Evolutionary conservation across 2,329 filamentous ascomycete species (phyloP).

Genomic region (Xylaria multiplex): DNA sequence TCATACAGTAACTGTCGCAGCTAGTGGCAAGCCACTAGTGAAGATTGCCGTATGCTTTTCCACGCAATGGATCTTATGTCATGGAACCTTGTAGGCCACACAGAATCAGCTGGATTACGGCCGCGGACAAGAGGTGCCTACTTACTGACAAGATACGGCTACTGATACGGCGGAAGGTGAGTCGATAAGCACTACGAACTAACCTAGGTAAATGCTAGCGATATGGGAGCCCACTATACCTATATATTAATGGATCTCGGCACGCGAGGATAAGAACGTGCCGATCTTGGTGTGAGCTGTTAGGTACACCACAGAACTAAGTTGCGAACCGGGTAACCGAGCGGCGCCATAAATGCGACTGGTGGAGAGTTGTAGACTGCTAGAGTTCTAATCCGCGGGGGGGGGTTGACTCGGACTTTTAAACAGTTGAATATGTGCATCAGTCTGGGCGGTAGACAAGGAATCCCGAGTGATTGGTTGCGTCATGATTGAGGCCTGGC

Average conservation of each 20-base stretch:
- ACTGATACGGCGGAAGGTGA: slow-evolving; percentile 2
- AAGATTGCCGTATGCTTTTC: not conserved
- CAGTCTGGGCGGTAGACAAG: not conserved
- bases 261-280: too few relatives aligned
- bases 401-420: slow-evolving; percentile 1
- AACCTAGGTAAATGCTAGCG: not conserved
- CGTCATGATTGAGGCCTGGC: not conserved
- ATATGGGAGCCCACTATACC: not conserved
- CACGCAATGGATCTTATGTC: not conserved
- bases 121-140: not conserved
- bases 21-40: not conserved
- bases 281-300: too few relatives aligned
- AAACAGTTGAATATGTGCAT: slow-evolving; percentile 5
- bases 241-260: too few relatives aligned
- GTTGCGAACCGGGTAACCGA: too few relatives aligned
- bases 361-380: slow-evolving; percentile 1
- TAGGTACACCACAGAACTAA: too few relatives aligned
- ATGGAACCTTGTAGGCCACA: not conserved
- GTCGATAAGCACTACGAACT: slow-evolving; percentile 15
- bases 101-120: not conserved
- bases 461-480: slow-evolving; percentile 2
- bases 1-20: not conserved
- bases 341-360: not conserved
- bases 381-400: not conserved
- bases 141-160: not conserved